Percentiles rank a stretch among this genome's conserved stretches.
Conservation (phyloP, 2,329 filamentous ascomycete species). For the Fusarium sp. region DNA sequence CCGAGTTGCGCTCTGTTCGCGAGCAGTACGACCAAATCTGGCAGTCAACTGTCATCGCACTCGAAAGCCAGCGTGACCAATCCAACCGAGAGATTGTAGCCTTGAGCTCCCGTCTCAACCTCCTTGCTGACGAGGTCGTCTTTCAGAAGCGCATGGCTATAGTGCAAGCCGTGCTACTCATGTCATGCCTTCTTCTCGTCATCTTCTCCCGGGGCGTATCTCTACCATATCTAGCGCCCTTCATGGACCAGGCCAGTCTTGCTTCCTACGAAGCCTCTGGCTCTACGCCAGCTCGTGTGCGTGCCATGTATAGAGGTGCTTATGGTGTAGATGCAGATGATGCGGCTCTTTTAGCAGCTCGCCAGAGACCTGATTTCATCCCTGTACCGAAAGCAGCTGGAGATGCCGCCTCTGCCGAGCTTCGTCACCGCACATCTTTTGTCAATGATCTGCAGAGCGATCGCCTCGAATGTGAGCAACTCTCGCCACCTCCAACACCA, state of each 20-base stretch:
- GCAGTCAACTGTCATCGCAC: conserved; percentile 92
- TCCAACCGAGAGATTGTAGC: conserved; percentile 85
- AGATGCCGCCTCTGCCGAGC: neutral
- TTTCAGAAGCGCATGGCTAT: conserved; percentile 93
- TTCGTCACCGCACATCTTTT: conserved; percentile 14
- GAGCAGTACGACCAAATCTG: conserved; percentile 95
- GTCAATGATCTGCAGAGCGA: conserved; percentile 19
- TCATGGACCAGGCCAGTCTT: conserved; percentile 42
- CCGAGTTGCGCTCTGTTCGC: conserved; percentile 79
- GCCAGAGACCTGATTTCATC: conserved; percentile 23
- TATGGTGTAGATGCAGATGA: conserved; percentile 18
- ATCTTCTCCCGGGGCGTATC: conserved; percentile 73
- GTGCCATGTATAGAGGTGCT: conserved; percentile 25
- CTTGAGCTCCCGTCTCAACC: conserved; percentile 79
- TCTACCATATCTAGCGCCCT: conserved; percentile 46
- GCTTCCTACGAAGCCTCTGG: conserved; percentile 36
- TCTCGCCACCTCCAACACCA: conserved; percentile 44
- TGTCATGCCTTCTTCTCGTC: conserved; percentile 86
- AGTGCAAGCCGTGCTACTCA: conserved; percentile 84
- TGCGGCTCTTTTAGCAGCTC: conserved; percentile 8
- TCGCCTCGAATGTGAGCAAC: conserved; percentile 34
- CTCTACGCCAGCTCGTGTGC: conserved; percentile 28
- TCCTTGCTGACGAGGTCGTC: conserved; percentile 91
- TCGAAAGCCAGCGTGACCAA: conserved; percentile 87
- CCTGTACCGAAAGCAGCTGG: neutral